Conservation (phyloP, 352 stramenopile genomes). For the Globisporangium ultimum region DNA sequence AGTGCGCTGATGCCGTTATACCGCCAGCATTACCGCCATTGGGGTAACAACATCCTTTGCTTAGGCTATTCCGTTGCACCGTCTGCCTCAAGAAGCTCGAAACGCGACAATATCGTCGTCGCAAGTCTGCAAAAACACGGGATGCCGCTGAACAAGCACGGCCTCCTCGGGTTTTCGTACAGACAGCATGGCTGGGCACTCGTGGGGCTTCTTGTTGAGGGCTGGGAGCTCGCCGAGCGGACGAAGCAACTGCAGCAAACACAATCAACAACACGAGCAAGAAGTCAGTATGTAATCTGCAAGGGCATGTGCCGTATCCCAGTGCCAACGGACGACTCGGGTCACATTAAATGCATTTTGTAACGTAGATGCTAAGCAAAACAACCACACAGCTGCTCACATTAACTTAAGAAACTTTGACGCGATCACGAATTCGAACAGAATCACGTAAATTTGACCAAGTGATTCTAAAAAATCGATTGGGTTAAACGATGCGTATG, state of each 20-base stretch:
- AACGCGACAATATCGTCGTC: conserved; percentile 20
- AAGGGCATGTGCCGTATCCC: conserved; percentile 16
- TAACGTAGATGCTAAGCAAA: background rate
- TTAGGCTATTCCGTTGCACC: no score
- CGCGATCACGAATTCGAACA: background rate
- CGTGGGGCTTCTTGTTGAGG: conserved; percentile 25
- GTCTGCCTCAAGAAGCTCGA: conserved; percentile 6
- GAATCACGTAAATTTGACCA: background rate
- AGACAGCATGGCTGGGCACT: conserved; percentile 22
- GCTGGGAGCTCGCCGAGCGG: conserved; percentile 24
- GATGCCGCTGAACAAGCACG: conserved; percentile 27
- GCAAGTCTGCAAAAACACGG: conserved; percentile 17
- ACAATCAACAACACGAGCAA: conserved; percentile 9
- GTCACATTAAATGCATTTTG: conserved; percentile 10
- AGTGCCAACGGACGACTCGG: conserved; percentile 5
- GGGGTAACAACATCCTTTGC: background rate
- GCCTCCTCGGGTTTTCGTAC: conserved; percentile 23
- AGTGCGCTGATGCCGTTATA: conserved; percentile 4
- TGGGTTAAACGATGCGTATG: background rate
- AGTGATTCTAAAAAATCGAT: background rate
- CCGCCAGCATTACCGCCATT: background rate
- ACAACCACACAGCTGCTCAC: background rate
- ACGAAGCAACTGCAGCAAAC: background rate
- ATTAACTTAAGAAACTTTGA: background rate
- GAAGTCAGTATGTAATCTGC: conserved; percentile 8